Conservation (phyloP, 78 protist species). For the Creolimax fragrantissima region DNA sequence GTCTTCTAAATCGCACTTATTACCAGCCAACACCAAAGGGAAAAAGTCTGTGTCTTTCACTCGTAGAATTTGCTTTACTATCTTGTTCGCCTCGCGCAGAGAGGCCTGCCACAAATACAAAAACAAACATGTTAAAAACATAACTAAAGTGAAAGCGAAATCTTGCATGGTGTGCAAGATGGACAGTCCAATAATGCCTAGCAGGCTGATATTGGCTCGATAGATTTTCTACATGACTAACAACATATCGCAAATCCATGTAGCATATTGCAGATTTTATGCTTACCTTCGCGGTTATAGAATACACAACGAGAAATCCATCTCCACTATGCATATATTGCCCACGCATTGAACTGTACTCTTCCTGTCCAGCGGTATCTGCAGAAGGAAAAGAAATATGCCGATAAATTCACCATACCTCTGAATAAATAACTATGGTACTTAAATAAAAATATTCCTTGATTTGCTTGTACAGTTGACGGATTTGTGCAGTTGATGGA, state of each 20-base stretch:
- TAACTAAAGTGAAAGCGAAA: not conserved
- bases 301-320: constrained; percentile 66
- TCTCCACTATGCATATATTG: constrained; percentile 58
- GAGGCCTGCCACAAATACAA: constrained; percentile 38
- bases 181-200: not conserved
- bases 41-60: constrained; percentile 46
- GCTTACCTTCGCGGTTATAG: not conserved
- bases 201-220: too few species aligned
- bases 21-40: constrained; percentile 56
- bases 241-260: not conserved
- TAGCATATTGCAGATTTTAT: constrained; percentile 7
- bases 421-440: too few species aligned
- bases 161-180: not conserved
- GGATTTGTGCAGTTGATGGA: too few species aligned
- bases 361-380: constrained; percentile 83
- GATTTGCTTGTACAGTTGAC: too few species aligned
- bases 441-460: too few species aligned
- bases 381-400: constrained; percentile 27
- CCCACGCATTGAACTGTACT: constrained; percentile 38
- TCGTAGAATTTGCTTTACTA: constrained; percentile 36
- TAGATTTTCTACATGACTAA: too few species aligned
- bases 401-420: too few species aligned
- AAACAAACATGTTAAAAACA: constrained; percentile 22
- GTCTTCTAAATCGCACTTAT: constrained; percentile 76
- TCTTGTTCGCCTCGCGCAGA: not conserved